Base-by-base conservation (phyloP, 371 early-diverging fungal genomes). In the Rhizopus sp. region DNA sequence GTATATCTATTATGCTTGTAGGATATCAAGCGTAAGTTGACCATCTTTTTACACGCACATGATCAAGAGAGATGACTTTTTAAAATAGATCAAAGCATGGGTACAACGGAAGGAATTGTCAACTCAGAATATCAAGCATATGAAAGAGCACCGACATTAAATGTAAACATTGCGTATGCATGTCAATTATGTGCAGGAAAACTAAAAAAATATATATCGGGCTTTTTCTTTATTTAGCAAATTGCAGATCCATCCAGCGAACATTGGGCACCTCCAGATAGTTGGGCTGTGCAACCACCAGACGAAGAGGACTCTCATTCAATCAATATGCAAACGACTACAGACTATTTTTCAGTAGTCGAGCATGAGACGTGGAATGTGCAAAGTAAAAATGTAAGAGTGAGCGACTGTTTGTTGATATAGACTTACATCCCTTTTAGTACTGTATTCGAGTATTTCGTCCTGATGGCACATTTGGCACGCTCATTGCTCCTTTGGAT, bases 401-500 rank as follows among this genome's bases (percentile, higher is more conserved):
- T 5, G 16, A 12, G n/a, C 13, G 13, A 4, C 39, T 29, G 34
- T 35, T 50, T 32, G 15, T 30, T 13, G 40, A 7, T 52, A 5
- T 3, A 46, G 12, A 9, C 46, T 23, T 41, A 15, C 15, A 5
- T 44, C 3, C 15, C 2, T 37, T 16, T 17, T 59, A 80, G 78
- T 81, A 72, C 52, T 77, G 77, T 56, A 83, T 88, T 46, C 83
- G 87, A 30, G 80, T 86, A 23, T 88, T 86, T 61, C 73, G 84
- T 32, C 81, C 80, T 3, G 92, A 91, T 60, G 80, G 83, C 34
- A 92, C 93, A 0, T 93, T 89, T 67, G 87, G 85, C 34, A 92
- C 92, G 0, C 78, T 93, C 44, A 83, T 78, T 52, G 83, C 87
- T 38, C 80, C 81, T 5, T 68, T 90, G 29, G 75, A 79, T 23